Evolutionary conservation across 2,329 filamentous ascomycete species (phyloP), one percentile per base, ranked within the genome.

Genomic region (Lomentospora prolificans): DNA sequence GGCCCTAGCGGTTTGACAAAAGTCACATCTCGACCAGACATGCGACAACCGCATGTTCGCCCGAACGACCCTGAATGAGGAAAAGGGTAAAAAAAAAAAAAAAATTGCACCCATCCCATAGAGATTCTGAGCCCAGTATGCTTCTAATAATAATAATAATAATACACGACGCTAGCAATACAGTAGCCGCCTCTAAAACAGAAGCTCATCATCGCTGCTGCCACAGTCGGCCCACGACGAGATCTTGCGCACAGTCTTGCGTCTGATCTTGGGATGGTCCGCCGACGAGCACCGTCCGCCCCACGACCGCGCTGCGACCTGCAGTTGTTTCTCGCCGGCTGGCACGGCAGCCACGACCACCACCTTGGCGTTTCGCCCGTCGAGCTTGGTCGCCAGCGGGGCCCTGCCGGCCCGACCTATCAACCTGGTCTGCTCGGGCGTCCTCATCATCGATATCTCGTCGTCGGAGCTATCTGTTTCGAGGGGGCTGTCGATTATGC

Each of bases 121-220:
- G n/a, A n/a, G n/a, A n/a, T n/a, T n/a, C n/a, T n/a, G n/a, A n/a
- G n/a, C n/a, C n/a, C n/a, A n/a, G n/a, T n/a, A n/a, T n/a, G n/a
- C n/a, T n/a, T n/a, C n/a, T n/a, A n/a, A n/a, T n/a, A n/a, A n/a
- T n/a, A n/a, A n/a, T n/a, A n/a, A n/a, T n/a, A 25, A 48, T n/a
- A 14, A 39, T 17, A 39, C 12, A 7, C 12, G 30, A 33, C 17
- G 33, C 33, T 39, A 39, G 14, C 36, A 17, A 17, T 41, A 41
- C 36, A 17, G 9, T 17, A n/a, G n/a, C n/a, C n/a, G n/a, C 22
- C 17, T 8, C 33, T 31, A 55, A 12, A 55, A 44, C 27, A 55
- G 19, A 7, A 55, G 41, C 27, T 55, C 53, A 28, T 55, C 53
- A 25, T 55, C 53, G 28, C 53, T 55, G 41, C 53, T 55, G 9